phyloP scores from a whole-genome alignment of 1,284 basidiomycete species.

The Pseudozyma thailandica region DNA sequence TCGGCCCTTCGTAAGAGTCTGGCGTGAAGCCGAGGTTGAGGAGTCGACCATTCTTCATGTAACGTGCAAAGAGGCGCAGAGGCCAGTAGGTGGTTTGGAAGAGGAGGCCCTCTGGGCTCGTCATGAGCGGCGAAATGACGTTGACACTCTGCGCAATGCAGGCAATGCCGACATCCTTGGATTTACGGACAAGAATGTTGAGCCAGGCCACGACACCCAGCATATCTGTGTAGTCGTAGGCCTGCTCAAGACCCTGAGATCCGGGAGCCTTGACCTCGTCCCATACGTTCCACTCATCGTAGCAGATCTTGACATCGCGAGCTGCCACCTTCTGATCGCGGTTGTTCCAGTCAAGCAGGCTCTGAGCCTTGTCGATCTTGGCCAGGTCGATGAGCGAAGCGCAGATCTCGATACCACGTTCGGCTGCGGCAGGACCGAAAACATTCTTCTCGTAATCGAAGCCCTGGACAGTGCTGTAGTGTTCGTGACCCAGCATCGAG shows the following conservation, averaged over 20 bases:
- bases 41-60: slow-evolving; percentile 73
- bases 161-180: slow-evolving; percentile 74
- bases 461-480: slow-evolving; percentile 64
- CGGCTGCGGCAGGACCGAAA: slow-evolving; percentile 70
- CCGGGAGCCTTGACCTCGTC: slow-evolving; percentile 70
- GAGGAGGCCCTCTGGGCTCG: slow-evolving; percentile 70
- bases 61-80: slow-evolving; percentile 72
- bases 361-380: slow-evolving; percentile 36
- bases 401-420: slow-evolving; percentile 69
- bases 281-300: slow-evolving; percentile 76
- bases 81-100: slow-evolving; percentile 74
- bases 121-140: slow-evolving; percentile 72
- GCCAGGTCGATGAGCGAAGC: slow-evolving; percentile 70
- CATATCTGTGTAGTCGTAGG: slow-evolving; percentile 75
- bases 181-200: slow-evolving; percentile 75
- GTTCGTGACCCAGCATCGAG: slow-evolving; percentile 54
- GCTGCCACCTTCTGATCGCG: slow-evolving; percentile 40
- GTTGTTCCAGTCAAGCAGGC: slow-evolving; percentile 42
- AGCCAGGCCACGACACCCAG: slow-evolving; percentile 75
- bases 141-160: slow-evolving; percentile 76
- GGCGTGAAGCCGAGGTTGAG: slow-evolving; percentile 69
- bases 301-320: slow-evolving; percentile 69
- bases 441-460: slow-evolving; percentile 71
- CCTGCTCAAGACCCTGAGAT: slow-evolving; percentile 73
- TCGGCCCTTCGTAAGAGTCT: slow-evolving; percentile 71